Conservation (phyloP, 805 yeast genomes). For the Metschnikowia gelsemii region DNA sequence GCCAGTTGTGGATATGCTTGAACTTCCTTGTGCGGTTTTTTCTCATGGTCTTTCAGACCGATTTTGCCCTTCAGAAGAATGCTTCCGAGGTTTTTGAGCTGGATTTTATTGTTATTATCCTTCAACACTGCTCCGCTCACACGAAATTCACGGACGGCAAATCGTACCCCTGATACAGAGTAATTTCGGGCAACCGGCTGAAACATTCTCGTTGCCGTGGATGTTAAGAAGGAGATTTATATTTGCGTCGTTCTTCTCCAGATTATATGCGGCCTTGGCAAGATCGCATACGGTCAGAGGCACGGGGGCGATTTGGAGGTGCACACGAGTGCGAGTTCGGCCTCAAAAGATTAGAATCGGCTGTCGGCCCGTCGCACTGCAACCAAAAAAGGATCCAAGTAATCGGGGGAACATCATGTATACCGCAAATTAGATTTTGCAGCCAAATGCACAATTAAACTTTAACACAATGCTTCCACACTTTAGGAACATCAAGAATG, state of each 20-base stretch:
- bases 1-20: not conserved
- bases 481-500: not conserved
- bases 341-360: not conserved
- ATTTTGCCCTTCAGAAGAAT: conserved; percentile 35
- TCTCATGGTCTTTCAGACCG: conserved; percentile 10
- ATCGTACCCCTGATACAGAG: too few species aligned
- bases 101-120: conserved; percentile 18
- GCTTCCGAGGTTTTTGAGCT: conserved; percentile 33
- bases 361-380: too few species aligned
- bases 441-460: not conserved
- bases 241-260: too few species aligned
- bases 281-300: conserved; percentile 3
- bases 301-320: conserved; percentile 1
- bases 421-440: not conserved
- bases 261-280: too few species aligned
- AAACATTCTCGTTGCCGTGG: not conserved
- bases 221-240: too few species aligned
- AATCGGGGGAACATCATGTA: too few species aligned
- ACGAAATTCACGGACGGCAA: not conserved
- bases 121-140: conserved; percentile 2
- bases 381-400: too few species aligned
- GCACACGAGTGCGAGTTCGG: conserved; percentile 12
- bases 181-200: too few species aligned
- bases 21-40: conserved; percentile 4
- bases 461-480: not conserved